phyloP scores from a whole-genome alignment of 2,329 filamentous ascomycete species.

The Dissoconium aciculare region DNA sequence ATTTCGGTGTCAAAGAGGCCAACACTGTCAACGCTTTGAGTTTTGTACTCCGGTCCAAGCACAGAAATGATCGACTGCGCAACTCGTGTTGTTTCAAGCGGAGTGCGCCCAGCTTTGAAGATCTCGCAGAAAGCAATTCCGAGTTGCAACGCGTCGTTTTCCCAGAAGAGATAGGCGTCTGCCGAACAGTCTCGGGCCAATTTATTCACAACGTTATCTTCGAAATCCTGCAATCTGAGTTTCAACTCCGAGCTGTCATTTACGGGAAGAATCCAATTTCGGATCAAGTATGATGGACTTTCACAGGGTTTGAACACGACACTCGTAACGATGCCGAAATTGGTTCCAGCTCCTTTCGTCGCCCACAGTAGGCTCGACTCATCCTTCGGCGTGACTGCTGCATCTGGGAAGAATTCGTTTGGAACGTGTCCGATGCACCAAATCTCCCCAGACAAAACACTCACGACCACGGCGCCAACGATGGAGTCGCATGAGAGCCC shows the following conservation, averaged over 20 bases:
- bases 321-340: constrained; percentile 43
- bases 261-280: constrained; percentile 20
- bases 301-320: constrained; percentile 36
- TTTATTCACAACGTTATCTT: constrained; percentile 25
- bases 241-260: constrained; percentile 20
- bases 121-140: constrained; percentile 38
- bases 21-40: constrained; percentile 32
- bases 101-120: too few relatives aligned
- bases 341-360: constrained; percentile 43
- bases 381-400: constrained; percentile 31
- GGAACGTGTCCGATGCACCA: constrained; percentile 41
- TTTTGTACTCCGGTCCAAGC: constrained; percentile 21
- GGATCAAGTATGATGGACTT: constrained; percentile 27
- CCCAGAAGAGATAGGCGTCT: constrained; percentile 43
- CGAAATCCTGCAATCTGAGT: constrained; percentile 28
- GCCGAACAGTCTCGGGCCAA: constrained; percentile 34
- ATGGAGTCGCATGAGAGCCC: constrained; percentile 48
- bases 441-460: constrained; percentile 33
- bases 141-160: constrained; percentile 33
- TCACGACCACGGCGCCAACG: constrained; percentile 45
- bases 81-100: too few relatives aligned
- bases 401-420: constrained; percentile 27
- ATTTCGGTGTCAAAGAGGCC: constrained; percentile 45
- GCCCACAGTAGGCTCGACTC: constrained; percentile 43
- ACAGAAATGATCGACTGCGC: not conserved